A percentile compares a stretch with the other conserved stretches of the same genome.
Evolutionary conservation across 306 rosid genomes (phyloP).

Genomic region (Cucumis hystrix): DNA sequence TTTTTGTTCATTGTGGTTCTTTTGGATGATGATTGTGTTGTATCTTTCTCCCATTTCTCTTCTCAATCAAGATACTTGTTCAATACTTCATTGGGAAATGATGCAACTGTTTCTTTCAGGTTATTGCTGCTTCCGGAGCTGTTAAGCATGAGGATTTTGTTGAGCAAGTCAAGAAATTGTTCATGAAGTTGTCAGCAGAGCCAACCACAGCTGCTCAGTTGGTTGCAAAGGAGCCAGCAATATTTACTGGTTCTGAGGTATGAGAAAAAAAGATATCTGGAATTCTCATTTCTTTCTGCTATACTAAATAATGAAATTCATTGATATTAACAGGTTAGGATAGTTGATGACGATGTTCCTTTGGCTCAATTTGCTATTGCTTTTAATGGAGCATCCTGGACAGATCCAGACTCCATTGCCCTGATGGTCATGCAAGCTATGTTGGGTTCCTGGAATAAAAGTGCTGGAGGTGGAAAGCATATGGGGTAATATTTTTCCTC

Average conservation of each 20-base stretch:
- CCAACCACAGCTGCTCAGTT: conserved; percentile 66
- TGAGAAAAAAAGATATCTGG: conserved; percentile 1
- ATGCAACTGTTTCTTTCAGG: conserved; percentile 29
- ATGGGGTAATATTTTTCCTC: conserved; percentile 49
- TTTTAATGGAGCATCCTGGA: conserved; percentile 92
- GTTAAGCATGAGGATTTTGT: conserved; percentile 76
- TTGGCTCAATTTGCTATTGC: conserved; percentile 90
- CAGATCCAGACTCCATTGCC: conserved; percentile 88
- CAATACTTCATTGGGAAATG: neutral
- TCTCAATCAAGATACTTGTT: neutral
- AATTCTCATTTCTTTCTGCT: neutral
- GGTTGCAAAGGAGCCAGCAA: conserved; percentile 66
- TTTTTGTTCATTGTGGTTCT: neutral
- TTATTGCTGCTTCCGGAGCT: conserved; percentile 84
- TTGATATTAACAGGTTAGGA: conserved; percentile 55
- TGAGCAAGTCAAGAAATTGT: conserved; percentile 49
- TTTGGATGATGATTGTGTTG: neutral
- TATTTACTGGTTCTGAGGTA: conserved; percentile 96
- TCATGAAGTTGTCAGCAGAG: conserved; percentile 64
- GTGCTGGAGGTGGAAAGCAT: conserved; percentile 86
- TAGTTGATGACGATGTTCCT: conserved; percentile 77
- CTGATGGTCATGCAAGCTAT: conserved; percentile 98
- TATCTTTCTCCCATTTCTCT: neutral
- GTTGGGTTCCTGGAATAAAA: conserved; percentile 94
- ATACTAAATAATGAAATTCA: neutral